Evolutionary conservation across 805 yeast genomes (phyloP), one percentile per base, ranked within the genome.

Genomic region (Candida oleophila): DNA sequence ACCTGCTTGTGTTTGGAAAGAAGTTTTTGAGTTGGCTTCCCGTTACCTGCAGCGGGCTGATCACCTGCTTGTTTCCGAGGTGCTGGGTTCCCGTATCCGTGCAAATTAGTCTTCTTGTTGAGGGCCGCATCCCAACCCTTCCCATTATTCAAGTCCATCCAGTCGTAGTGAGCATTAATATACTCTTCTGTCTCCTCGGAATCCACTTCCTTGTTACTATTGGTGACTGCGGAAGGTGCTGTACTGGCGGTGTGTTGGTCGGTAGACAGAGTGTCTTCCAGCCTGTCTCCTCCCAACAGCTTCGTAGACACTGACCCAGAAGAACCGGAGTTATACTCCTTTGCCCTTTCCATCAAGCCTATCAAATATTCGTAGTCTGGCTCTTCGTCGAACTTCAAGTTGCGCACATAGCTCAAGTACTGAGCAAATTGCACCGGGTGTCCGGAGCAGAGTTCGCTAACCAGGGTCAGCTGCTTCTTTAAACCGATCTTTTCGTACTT

Each of bases 401-500:
- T 85, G 59, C 99, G 83, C 39, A 92, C 98, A 53, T 83, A 83
- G 44, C 87, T 86, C 66, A 94, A 76, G 69, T 94, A 94, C 65
- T 89, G 89, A 48, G 94, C 96, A 70, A 94, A 89, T 63, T 92
- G 97, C 45, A 84, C 82, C 38, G 99, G 99, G 59, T 84, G 81
- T 7, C 96, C 96, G 54, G 83, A 85, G 57, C 97, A 87, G 49
- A 94, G 75, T 55, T 89, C 97, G 56, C 78, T 80, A 50, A 91
- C 86, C 42, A 87, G 84, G 1, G 99, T 92, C 2, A 89, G 78
- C 69, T 91, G 89, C 66, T 94, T 94, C 73, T 90, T 92, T 64
- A 91, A 95, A 49, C 99, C 98, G 65, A 94, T 94, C 65, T 90
- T 91, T 66, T 94, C 98, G 68, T 94, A 94, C 71, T 94, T 94